Conservation (phyloP, 257 asterid genomes). For the Salvia hispanica region DNA sequence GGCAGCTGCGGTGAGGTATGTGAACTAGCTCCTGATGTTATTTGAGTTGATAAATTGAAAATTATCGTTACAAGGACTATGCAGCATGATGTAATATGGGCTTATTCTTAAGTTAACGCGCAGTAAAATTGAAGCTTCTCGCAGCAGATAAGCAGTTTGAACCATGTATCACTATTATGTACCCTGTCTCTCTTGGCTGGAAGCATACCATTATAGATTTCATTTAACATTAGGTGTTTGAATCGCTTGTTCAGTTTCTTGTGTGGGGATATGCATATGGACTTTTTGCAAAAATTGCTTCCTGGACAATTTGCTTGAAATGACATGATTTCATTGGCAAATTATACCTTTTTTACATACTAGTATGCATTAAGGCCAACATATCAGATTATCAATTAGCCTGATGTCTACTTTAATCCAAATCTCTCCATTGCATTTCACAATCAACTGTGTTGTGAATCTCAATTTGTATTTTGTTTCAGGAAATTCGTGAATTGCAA, state of each 20-base stretch:
- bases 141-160: slow-evolving; percentile 13
- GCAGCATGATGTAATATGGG: slow-evolving; percentile 2
- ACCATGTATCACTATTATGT: neutral
- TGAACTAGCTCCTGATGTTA: slow-evolving; percentile 11
- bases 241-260: slow-evolving; percentile 9
- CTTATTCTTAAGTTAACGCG: slow-evolving; percentile 6
- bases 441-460: slow-evolving; percentile 12
- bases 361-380: neutral
- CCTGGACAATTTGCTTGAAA: neutral
- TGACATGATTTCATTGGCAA: slow-evolving; percentile 4
- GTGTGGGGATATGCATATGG: neutral
- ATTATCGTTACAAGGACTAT: neutral
- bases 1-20: slow-evolving; percentile 90
- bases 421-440: slow-evolving; percentile 4
- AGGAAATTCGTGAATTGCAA: slow-evolving; percentile 94
- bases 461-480: slow-evolving; percentile 28
- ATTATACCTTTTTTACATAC: slow-evolving; percentile 2
- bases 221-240: neutral
- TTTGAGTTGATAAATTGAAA: slow-evolving; percentile 15
- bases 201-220: neutral
- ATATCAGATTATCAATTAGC: slow-evolving; percentile 2
- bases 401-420: slow-evolving; percentile 11
- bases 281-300: slow-evolving; percentile 8
- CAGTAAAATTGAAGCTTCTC: neutral
- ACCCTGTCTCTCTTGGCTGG: slow-evolving; percentile 11